Percentiles rank a stretch among this genome's conserved stretches.
phyloP scores from a whole-genome alignment of 768 basidiomycete species.

The Kwoniella botswanensis region DNA sequence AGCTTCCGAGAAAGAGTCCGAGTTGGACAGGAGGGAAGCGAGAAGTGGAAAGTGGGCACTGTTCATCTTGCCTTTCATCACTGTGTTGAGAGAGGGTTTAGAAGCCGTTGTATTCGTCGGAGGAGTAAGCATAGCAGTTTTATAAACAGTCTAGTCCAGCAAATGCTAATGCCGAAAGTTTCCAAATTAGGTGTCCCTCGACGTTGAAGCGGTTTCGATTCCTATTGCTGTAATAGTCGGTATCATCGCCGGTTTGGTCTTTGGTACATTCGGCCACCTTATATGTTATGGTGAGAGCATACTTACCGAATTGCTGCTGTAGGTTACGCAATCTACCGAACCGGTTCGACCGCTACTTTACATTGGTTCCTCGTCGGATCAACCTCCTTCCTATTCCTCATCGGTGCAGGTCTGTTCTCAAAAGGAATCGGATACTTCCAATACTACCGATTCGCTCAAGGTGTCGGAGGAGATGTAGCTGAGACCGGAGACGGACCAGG shows the following conservation, averaged over 20 bases:
- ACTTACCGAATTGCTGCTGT: background rate
- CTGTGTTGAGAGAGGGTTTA: constrained; percentile 90
- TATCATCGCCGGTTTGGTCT: constrained; percentile 73
- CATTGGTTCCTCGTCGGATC: constrained; percentile 87
- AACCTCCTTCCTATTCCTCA: constrained; percentile 88
- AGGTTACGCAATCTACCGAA: constrained; percentile 56
- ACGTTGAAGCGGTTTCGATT: constrained; percentile 78
- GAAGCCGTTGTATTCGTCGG: constrained; percentile 94
- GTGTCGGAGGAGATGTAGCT: constrained; percentile 70
- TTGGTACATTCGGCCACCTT: constrained; percentile 61
- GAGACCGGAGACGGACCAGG: constrained; percentile 73
- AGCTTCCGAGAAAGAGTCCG: constrained; percentile 4
- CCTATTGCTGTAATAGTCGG: constrained; percentile 90
- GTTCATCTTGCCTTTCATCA: constrained; percentile 86
- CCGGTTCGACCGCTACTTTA: constrained; percentile 65
- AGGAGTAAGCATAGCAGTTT: constrained; percentile 62
- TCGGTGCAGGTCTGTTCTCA: constrained; percentile 83
- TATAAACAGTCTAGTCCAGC: too few relatives aligned
- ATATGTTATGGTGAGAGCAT: background rate
- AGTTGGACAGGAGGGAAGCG: constrained; percentile 58
- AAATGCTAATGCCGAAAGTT: too few relatives aligned
- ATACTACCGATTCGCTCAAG: constrained; percentile 60
- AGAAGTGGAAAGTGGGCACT: constrained; percentile 77
- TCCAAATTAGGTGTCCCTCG: constrained; percentile 68
- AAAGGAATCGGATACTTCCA: constrained; percentile 77